Base-by-base conservation (phyloP, 2,329 filamentous ascomycete genomes). In the Helicocarpus griseus region DNA sequence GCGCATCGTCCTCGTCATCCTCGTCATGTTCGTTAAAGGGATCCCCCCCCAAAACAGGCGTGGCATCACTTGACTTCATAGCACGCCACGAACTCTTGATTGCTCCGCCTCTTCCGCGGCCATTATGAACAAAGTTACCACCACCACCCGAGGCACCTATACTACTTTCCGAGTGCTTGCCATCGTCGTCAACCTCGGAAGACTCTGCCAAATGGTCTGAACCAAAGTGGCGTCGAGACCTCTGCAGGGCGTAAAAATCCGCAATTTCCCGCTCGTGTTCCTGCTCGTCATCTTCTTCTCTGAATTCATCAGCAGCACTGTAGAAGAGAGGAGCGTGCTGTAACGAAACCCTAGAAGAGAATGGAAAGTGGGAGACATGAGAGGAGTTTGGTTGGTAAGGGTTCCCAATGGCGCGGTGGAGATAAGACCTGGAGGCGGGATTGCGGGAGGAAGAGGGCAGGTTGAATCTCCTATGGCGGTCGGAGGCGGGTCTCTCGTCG, bases 311-410 rank as follows among this genome's bases (percentile, higher is more conserved):
- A 14, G 89, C 81, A 4, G 87, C 84, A 63, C 89, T 95, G 69
- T 93, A 89, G 68, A 98, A 97, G n/a, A 98, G 76, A 51, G 93
- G 93, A 8, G 91, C 90, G 59, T 89, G 87, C 53, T 87, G 85
- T 41, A 81, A 77, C 4, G 85, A 80, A 54, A 86, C 83, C 48
- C 89, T 80, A 9, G 87, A 89, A 26, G 85, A 82, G 65, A 95
- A 95, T 28, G 83, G 84, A 56, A 94, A 90, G 60, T 81, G 80
- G 17, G 80, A 80, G 50, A 89, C 80, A 44, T 89, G 83, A 2
- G 87, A 88, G 40, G 80, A 77, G 11, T 77, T 72, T 50, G 81
- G 79, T 63, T 87, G 85, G 71, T 95, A 95, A 7, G 89, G 89
- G 65, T 93, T 91, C 39, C 81, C 83, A 46, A 76, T 72, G 55